Conservation (phyloP, 1,284 basidiomycete genomes). For the Schizophyllum amplum region DNA sequence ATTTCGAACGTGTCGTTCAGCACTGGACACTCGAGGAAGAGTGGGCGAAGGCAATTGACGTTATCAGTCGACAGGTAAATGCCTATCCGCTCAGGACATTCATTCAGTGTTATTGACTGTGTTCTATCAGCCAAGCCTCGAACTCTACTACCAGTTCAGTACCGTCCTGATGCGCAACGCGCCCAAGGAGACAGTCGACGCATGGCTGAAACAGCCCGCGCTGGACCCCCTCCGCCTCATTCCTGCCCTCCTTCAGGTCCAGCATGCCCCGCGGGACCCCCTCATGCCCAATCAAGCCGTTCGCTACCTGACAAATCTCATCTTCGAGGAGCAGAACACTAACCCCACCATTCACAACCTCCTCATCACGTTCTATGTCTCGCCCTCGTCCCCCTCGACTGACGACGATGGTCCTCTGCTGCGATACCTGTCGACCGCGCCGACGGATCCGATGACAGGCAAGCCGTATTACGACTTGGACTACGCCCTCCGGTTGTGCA, state of each 20-base stretch:
- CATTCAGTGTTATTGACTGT: slow-evolving; percentile 7
- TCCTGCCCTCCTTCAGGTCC: slow-evolving; percentile 82
- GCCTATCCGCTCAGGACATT: neutral
- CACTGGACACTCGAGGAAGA: slow-evolving; percentile 90
- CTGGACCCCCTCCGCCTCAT: slow-evolving; percentile 83
- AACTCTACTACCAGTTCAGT: slow-evolving; percentile 91
- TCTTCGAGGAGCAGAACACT: slow-evolving; percentile 74
- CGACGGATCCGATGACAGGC: slow-evolving; percentile 74
- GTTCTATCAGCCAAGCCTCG: slow-evolving; percentile 58
- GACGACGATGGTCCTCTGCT: slow-evolving; percentile 78
- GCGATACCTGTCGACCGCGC: slow-evolving; percentile 80
- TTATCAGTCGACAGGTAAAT: slow-evolving; percentile 77
- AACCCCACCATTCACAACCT: slow-evolving; percentile 92
- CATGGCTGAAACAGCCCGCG: slow-evolving; percentile 78
- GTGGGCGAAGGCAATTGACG: slow-evolving; percentile 87
- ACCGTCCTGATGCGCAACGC: slow-evolving; percentile 81
- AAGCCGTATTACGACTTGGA: slow-evolving; percentile 96
- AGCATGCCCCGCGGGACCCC: slow-evolving; percentile 61
- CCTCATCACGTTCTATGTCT: slow-evolving; percentile 80
- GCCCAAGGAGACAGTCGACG: slow-evolving; percentile 85
- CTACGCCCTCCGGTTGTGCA: slow-evolving; percentile 91
- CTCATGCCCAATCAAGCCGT: slow-evolving; percentile 77
- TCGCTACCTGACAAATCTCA: slow-evolving; percentile 79
- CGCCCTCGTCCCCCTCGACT: slow-evolving; percentile 27
- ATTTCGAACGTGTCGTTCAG: slow-evolving; percentile 82